phyloP scores from a whole-genome alignment of 345 rosid species.

The Conringia planisiliqua region DNA sequence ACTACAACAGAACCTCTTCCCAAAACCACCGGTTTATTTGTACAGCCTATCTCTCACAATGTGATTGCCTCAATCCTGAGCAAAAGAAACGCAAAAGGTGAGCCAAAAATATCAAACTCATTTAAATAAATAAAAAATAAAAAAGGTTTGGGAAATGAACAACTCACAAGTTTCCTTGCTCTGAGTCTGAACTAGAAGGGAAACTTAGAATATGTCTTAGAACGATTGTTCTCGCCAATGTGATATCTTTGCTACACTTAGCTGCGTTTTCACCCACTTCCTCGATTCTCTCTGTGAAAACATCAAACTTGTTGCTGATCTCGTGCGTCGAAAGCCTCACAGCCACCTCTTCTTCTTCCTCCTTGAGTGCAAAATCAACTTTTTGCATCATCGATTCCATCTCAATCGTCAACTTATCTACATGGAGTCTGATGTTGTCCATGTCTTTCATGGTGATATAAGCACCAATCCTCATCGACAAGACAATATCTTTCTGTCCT shows the following conservation, averaged over 20 bases:
- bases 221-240: constrained; percentile 68
- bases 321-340: constrained; percentile 69
- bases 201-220: constrained; percentile 52
- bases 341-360: constrained; percentile 44
- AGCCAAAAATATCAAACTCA: too few species aligned
- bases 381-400: constrained; percentile 52
- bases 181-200: constrained; percentile 33
- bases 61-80: constrained; percentile 34
- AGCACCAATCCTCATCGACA: constrained; percentile 51
- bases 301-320: constrained; percentile 62
- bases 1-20: constrained; percentile 5
- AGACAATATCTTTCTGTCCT: constrained; percentile 51
- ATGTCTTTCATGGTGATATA: constrained; percentile 51
- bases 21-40: constrained; percentile 6
- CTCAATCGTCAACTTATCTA: constrained; percentile 47
- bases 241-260: constrained; percentile 62
- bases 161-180: constrained; percentile 33
- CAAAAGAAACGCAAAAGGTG: neutral
- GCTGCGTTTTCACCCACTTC: constrained; percentile 57
- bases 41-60: constrained; percentile 21
- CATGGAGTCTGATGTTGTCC: constrained; percentile 54
- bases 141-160: neutral
- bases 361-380: constrained; percentile 48
- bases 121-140: neutral
- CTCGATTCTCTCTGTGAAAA: constrained; percentile 54